Percentiles rank a stretch among this genome's conserved stretches.
Conservation (phyloP, 106 monocot species). For the Platanthera zijinensis region DNA sequence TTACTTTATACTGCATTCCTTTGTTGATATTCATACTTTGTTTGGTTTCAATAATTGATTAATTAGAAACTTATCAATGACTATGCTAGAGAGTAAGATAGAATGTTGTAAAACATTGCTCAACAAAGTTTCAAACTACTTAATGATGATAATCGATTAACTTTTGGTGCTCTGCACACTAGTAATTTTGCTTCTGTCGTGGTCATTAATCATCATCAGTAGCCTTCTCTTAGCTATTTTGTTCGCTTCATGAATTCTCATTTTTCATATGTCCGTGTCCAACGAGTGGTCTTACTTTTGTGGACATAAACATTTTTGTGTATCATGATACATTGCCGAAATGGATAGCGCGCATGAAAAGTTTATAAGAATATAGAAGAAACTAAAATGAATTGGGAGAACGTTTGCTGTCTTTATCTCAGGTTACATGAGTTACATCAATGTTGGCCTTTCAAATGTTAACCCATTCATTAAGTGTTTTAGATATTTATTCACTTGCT, state of each 20-base stretch:
- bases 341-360: not conserved
- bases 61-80: not conserved
- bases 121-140: not conserved
- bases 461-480: no score
- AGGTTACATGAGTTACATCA: not conserved
- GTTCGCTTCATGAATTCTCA: no score
- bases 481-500: not conserved
- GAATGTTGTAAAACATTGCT: not conserved
- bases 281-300: not conserved
- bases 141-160: not conserved
- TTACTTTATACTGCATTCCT: not conserved
- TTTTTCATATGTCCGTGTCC: no score
- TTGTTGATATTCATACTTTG: not conserved
- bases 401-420: not conserved
- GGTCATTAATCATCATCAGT: no score
- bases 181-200: not conserved
- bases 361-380: not conserved
- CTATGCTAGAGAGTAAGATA: not conserved
- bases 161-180: not conserved
- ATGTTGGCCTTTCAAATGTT: not conserved
- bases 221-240: no score
- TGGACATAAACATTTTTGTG: not conserved
- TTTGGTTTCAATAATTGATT: not conserved
- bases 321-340: not conserved
- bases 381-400: not conserved